Base-by-base conservation (phyloP, 495 filamentous ascomycete species). In the Xylaria intraflava region DNA sequence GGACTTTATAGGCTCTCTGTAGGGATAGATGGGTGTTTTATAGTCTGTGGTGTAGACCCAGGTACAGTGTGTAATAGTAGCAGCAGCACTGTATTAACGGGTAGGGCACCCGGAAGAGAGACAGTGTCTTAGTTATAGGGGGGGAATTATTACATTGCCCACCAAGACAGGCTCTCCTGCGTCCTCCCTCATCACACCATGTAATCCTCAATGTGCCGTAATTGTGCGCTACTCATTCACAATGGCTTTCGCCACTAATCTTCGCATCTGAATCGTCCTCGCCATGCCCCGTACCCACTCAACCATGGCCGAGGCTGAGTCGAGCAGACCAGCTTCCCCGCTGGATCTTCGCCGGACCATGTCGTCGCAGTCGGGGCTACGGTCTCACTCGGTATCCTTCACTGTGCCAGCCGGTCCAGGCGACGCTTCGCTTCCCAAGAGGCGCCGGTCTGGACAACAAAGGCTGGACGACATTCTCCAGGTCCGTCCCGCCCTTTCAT, bases 381-480 rank as follows among this genome's bases (percentile, higher is more conserved):
- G 43, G 26, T 17, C 17, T 2, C 49, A 51, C 19, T 11, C 26
- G 0, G 22, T n/a, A 1, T 4, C 30, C 20, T 26, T 17, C 8
- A 16, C 23, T 27, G 12, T 41, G 9, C 43, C 5, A 14, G 17
- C 19, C 16, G 22, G 31, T 12, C 4, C 43, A 17, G 22, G 40
- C 9, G 35, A 20, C 29, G 33, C 12, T 19, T 53, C 33, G 17
- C 1, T 46, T 27, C 12, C 24, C 0, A 16, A 3, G 1, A 4
- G 51, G 41, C 56, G 64, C 22, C 54, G 51, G 50, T 70, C 71
- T 9, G 65, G 70, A 11, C 66, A 72, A 39, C 67, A 72, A 16
- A 67, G 72, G 31, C 55, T 76, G 50, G 65, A 65, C 50, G 61
- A 64, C 12, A 74, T 76, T 59, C 71, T 76, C 50, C 66, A 76